Conservation (phyloP, 2,329 filamentous ascomycete genomes). For the Pseudodiploospora longispora region DNA sequence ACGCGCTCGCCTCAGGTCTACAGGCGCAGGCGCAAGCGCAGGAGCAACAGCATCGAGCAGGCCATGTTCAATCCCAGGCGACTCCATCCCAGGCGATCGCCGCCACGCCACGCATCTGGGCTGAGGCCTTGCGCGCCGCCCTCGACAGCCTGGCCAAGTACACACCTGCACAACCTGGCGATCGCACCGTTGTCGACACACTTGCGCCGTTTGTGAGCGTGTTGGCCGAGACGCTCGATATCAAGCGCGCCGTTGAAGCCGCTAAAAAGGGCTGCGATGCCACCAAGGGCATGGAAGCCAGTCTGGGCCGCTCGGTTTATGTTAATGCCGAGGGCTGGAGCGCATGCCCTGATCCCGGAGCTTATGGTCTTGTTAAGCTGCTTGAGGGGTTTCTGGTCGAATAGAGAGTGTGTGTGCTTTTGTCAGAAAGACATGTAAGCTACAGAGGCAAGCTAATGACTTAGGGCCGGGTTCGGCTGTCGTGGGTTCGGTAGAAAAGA, state of each 20-base stretch:
- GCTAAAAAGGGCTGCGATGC: constrained; percentile 56
- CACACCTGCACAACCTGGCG: constrained; percentile 63
- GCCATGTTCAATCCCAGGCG: neutral
- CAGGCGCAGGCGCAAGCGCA: neutral
- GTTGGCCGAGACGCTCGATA: constrained; percentile 43
- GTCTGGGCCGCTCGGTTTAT: constrained; percentile 65
- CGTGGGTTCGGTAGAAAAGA: too few species aligned
- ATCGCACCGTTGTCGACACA: constrained; percentile 66
- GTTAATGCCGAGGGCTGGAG: constrained; percentile 60
- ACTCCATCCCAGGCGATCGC: neutral
- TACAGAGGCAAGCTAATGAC: too few species aligned
- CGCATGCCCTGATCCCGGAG: constrained; percentile 66
- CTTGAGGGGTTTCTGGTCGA: constrained; percentile 46
- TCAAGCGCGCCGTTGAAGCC: constrained; percentile 42
- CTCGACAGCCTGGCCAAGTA: constrained; percentile 53
- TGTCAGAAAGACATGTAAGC: too few species aligned
- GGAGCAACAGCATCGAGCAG: too few species aligned
- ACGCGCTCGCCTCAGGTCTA: constrained; percentile 47
- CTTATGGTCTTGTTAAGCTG: constrained; percentile 52
- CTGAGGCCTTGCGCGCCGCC: constrained; percentile 49
- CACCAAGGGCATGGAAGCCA: constrained; percentile 68
- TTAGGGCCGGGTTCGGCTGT: too few species aligned
- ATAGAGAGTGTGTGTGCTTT: too few species aligned
- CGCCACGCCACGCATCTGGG: constrained; percentile 17
- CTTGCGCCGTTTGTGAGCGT: constrained; percentile 60